These are phyloP conservation scores for Ogataea siamensis DNA, from an alignment of 805 yeast species.

Conservation along the genomic window DNA sequence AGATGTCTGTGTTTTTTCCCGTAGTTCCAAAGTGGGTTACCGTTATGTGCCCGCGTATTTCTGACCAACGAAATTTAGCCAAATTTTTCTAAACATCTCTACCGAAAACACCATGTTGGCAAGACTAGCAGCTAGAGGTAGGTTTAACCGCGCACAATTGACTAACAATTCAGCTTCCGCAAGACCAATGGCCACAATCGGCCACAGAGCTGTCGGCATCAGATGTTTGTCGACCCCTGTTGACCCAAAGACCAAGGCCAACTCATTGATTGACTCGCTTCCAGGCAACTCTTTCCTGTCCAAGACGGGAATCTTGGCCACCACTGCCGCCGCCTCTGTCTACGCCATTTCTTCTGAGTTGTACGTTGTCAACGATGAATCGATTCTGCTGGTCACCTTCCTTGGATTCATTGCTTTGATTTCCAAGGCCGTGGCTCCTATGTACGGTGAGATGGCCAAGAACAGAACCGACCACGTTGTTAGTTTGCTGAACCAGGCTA, in stretches of 20 bases:
- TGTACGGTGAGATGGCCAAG: constrained; percentile 91
- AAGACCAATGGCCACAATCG: constrained; percentile 34
- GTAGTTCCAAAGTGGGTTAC: no score
- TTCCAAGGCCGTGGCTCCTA: constrained; percentile 89
- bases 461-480: constrained; percentile 59
- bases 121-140: constrained; percentile 33
- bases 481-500: constrained; percentile 76
- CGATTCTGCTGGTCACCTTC: constrained; percentile 80
- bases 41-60: constrained; percentile 15
- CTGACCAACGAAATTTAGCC: constrained; percentile 24
- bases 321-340: constrained; percentile 89
- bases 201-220: constrained; percentile 42
- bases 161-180: constrained; percentile 27
- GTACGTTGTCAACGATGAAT: constrained; percentile 91
- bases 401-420: constrained; percentile 69
- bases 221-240: constrained; percentile 63
- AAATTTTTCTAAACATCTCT: constrained; percentile 15
- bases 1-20: no score
- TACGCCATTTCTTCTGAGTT: constrained; percentile 94
- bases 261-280: constrained; percentile 82
- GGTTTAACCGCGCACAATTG: constrained; percentile 11
- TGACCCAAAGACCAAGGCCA: constrained; percentile 91
- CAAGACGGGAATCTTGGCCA: constrained; percentile 93
- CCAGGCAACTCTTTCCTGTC: constrained; percentile 88
- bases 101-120: constrained; percentile 29